Evolutionary conservation across 2,329 filamentous ascomycete genomes (phyloP).

Genomic region (Scedosporium dehoogii): DNA sequence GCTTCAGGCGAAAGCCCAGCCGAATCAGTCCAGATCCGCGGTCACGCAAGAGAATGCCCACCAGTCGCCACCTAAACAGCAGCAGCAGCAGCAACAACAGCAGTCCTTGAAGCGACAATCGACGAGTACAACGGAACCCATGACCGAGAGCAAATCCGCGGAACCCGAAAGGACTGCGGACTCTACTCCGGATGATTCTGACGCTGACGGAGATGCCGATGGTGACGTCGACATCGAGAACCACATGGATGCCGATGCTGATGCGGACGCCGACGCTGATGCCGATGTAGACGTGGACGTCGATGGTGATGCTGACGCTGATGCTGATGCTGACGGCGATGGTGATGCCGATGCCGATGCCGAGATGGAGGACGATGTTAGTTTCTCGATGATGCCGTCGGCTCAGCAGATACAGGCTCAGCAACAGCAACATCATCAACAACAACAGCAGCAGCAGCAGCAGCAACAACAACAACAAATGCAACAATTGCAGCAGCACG

Average conservation of each 20-base stretch:
- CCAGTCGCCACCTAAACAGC: conserved; percentile 15
- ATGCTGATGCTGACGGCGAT: conserved; percentile 15
- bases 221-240: conserved; percentile 27
- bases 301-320: conserved; percentile 21
- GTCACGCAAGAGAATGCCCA: conserved; percentile 11
- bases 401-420: not conserved
- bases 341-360: conserved; percentile 26
- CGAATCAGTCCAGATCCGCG: conserved; percentile 13
- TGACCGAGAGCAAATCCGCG: conserved; percentile 26
- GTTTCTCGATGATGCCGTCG: conserved; percentile 1
- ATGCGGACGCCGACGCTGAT: conserved; percentile 25
- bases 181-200: conserved; percentile 19
- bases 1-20: conserved; percentile 7
- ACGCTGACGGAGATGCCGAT: conserved; percentile 25
- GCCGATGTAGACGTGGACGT: conserved; percentile 20
- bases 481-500: not conserved
- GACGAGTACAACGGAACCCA: conserved; percentile 16
- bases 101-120: conserved; percentile 13
- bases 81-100: conserved; percentile 13
- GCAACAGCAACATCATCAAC: conserved; percentile 13
- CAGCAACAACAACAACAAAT: conserved; percentile 31
- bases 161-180: conserved; percentile 9
- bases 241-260: conserved; percentile 14
- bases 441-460: conserved; percentile 16
- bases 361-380: conserved; percentile 50